Percentiles rank a stretch among this genome's conserved stretches.
Conservation (phyloP, 495 filamentous ascomycete genomes). For the Rhypophila decipiens region DNA sequence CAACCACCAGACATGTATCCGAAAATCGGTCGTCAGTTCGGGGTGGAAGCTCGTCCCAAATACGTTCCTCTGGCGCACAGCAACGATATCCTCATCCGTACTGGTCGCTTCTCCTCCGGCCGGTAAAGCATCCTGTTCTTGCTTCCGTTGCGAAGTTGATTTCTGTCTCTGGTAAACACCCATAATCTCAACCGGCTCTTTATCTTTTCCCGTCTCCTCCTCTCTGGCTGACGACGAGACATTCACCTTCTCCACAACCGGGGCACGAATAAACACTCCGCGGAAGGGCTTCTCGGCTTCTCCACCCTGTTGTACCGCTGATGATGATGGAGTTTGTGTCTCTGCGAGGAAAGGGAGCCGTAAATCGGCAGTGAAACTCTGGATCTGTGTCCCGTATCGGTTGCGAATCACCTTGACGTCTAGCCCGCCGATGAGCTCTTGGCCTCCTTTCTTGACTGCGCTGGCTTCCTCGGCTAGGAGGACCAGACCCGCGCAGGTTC, state of each 20-base stretch:
- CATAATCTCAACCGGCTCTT: constrained; percentile 48
- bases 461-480: constrained; percentile 84
- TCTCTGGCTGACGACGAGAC: constrained; percentile 48
- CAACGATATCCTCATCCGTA: constrained; percentile 80
- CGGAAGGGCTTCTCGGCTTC: constrained; percentile 49
- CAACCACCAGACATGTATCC: constrained; percentile 96
- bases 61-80: constrained; percentile 86
- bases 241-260: constrained; percentile 81
- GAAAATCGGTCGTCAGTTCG: constrained; percentile 79
- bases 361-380: constrained; percentile 81
- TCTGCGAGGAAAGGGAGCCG: constrained; percentile 63
- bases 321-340: background rate
- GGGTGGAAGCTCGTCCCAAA: constrained; percentile 97
- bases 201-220: constrained; percentile 30
- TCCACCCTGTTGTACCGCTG: no score
- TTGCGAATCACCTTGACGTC: constrained; percentile 92
- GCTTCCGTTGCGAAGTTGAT: no score
- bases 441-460: constrained; percentile 80
- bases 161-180: constrained; percentile 45
- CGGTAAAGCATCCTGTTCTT: no score
- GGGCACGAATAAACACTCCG: constrained; percentile 89
- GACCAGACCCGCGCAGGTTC: constrained; percentile 93
- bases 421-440: constrained; percentile 88
- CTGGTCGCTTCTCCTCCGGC: no score
- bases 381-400: constrained; percentile 88